Evolutionary conservation across 495 filamentous ascomycete species (phyloP).

Genomic region (Penicillium ochrochloron): DNA sequence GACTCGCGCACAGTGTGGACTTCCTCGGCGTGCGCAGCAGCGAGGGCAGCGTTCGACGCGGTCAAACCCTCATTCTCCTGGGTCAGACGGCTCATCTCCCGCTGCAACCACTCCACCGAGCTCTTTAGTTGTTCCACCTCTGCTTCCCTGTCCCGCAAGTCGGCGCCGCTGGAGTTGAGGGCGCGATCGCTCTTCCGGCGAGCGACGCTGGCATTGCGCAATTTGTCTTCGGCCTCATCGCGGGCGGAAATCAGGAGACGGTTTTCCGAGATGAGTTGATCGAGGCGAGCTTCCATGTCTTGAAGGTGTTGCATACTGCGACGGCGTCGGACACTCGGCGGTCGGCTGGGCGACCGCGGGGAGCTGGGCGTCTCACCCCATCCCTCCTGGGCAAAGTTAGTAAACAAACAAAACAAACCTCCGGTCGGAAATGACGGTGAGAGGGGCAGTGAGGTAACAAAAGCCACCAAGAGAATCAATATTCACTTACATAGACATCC

Average conservation of each 20-base stretch:
- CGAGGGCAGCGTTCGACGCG: constrained; percentile 69
- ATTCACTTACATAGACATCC: constrained; percentile 86
- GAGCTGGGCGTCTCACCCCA: constrained; percentile 91
- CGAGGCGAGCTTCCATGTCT: constrained; percentile 76
- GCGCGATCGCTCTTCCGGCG: constrained; percentile 59
- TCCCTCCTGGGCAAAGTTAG: constrained; percentile 69
- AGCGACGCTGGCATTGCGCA: constrained; percentile 61
- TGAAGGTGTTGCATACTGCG: constrained; percentile 92
- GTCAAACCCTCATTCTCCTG: constrained; percentile 75
- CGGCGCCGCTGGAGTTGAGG: constrained; percentile 57
- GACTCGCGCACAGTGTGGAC: constrained; percentile 57
- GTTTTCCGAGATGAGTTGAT: constrained; percentile 82
- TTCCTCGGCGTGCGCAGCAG: constrained; percentile 68
- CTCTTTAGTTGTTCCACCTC: constrained; percentile 81
- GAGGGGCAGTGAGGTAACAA: constrained; percentile 3
- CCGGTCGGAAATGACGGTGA: constrained; percentile 4
- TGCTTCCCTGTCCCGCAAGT: constrained; percentile 65
- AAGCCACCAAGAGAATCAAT: constrained; percentile 18
- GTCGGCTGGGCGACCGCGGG: constrained; percentile 91
- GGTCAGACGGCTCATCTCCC: constrained; percentile 73
- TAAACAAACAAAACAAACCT: constrained; percentile 35
- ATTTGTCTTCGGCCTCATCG: constrained; percentile 64
- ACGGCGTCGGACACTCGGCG: constrained; percentile 91
- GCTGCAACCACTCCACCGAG: constrained; percentile 76
- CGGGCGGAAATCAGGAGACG: constrained; percentile 73